Evolutionary conservation across 768 basidiomycete species (phyloP).

Genomic region (Rubroboletus satanas): DNA sequence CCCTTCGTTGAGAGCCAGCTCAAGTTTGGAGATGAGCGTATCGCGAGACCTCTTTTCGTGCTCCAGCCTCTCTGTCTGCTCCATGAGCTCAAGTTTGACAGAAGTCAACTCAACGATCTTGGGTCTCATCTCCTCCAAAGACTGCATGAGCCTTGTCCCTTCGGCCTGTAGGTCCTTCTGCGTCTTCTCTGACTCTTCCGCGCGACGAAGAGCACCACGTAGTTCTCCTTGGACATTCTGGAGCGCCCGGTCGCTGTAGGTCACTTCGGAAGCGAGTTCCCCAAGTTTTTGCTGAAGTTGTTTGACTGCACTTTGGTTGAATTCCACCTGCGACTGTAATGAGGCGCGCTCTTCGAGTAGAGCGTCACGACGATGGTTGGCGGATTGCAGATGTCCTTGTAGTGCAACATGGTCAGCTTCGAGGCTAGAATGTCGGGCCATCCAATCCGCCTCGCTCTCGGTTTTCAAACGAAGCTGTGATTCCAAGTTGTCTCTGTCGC

Average conservation of each 20-base stretch:
- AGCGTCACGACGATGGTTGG: constrained; percentile 44
- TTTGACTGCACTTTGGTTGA: constrained; percentile 43
- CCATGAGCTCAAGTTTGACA: constrained; percentile 62
- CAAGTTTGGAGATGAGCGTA: constrained; percentile 55
- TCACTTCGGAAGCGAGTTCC: constrained; percentile 51
- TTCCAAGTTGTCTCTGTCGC: constrained; percentile 57
- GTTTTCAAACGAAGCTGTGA: constrained; percentile 40
- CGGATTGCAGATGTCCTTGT: constrained; percentile 41
- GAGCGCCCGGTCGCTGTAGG: constrained; percentile 50
- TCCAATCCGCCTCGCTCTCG: constrained; percentile 47
- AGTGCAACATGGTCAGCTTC: constrained; percentile 37
- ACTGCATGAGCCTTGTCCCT: constrained; percentile 71
- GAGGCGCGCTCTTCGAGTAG: constrained; percentile 48
- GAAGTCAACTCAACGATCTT: constrained; percentile 81
- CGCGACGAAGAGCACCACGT: constrained; percentile 58
- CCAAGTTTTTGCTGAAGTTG: constrained; percentile 59
- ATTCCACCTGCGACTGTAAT: constrained; percentile 46
- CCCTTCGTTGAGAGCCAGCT: constrained; percentile 52
- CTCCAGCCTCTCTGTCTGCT: constrained; percentile 57
- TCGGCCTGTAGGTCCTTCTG: constrained; percentile 74
- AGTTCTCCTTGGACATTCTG: constrained; percentile 65
- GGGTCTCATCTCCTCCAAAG: constrained; percentile 81
- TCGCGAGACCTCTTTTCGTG: constrained; percentile 54
- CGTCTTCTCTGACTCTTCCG: constrained; percentile 68
- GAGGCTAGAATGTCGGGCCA: constrained; percentile 45